phyloP scores from a whole-genome alignment of 2,329 filamentous ascomycete species.

The Xylaria multiplex region DNA sequence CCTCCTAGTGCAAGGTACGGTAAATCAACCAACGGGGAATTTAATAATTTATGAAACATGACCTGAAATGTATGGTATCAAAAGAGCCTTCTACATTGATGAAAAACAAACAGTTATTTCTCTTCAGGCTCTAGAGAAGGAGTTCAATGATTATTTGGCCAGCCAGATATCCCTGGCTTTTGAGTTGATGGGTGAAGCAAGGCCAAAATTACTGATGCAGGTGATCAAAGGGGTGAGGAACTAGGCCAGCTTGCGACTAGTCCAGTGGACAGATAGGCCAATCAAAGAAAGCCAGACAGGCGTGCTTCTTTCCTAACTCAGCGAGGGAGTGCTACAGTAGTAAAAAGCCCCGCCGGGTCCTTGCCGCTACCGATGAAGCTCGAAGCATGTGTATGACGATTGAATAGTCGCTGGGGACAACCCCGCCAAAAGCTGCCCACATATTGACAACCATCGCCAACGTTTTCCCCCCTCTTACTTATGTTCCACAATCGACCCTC shows the following conservation, averaged over 20 bases:
- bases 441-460: constrained; percentile 11
- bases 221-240: constrained; percentile 1
- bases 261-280: constrained; percentile 4
- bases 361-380: constrained; percentile 13
- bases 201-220: constrained; percentile 7
- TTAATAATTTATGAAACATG: no score
- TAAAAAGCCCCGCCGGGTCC: constrained; percentile 3
- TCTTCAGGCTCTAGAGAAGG: not conserved
- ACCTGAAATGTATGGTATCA: not conserved
- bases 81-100: no score
- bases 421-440: constrained; percentile 26
- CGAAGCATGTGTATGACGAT: constrained; percentile 24
- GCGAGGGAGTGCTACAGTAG: not conserved
- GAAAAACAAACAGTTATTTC: no score
- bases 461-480: constrained; percentile 5
- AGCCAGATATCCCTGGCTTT: not conserved
- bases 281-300: constrained; percentile 7
- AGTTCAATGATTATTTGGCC: not conserved
- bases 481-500: not conserved
- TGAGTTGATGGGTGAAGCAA: not conserved
- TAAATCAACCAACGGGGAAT: no score
- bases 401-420: constrained; percentile 9
- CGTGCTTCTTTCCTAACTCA: constrained; percentile 24
- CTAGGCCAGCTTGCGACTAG: not conserved
- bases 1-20: no score